phyloP scores from a whole-genome alignment of 306 rosid genomes.

The Lotus japonicus region DNA sequence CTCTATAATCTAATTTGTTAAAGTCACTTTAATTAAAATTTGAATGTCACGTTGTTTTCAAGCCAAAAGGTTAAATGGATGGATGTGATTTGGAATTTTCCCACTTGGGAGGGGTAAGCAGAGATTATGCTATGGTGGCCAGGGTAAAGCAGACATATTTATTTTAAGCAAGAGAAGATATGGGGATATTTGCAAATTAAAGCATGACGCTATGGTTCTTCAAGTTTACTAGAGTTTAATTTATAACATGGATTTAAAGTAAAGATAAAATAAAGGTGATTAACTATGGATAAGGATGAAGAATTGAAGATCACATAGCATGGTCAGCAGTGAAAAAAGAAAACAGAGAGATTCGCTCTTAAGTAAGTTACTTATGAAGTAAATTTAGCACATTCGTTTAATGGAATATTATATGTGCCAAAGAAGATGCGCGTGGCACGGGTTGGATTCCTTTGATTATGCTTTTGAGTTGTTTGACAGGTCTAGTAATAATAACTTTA shows the following conservation, averaged over 20 bases:
- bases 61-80: conserved; percentile 20
- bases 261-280: conserved; percentile 10
- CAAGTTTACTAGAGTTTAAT: conserved; percentile 25
- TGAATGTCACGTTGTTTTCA: conserved; percentile 31
- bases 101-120: neutral
- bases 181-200: conserved; percentile 6
- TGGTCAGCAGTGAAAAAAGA: conserved; percentile 8
- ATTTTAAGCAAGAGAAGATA: conserved; percentile 29
- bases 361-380: conserved; percentile 16
- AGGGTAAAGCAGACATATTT: conserved; percentile 6
- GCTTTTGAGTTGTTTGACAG: conserved; percentile 58
- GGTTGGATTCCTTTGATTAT: conserved; percentile 44
- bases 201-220: neutral
- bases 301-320: neutral
- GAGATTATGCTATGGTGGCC: conserved; percentile 14
- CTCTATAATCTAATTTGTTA: no score
- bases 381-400: neutral
- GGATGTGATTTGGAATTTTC: neutral
- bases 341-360: conserved; percentile 28
- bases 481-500: conserved; percentile 10
- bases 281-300: conserved; percentile 67
- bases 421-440: conserved; percentile 61
- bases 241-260: conserved; percentile 22
- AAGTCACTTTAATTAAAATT: no score
- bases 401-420: conserved; percentile 18